Base-by-base conservation (phyloP, 805 yeast species). In the Metschnikowia borealis region DNA sequence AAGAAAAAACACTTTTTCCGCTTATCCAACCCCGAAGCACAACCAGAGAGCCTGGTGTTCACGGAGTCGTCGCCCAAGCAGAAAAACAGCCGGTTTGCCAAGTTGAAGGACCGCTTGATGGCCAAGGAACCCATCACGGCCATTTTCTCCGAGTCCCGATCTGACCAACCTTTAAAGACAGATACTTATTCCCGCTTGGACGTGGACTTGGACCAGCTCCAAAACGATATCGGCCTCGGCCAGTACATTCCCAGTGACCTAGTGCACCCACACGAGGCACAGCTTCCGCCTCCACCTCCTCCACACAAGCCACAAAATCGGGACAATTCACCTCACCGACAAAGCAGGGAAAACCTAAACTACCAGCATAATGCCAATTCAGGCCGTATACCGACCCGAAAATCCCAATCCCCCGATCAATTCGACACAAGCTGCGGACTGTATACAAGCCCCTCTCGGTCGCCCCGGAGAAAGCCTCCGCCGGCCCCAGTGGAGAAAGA, bases 71-170 rank as follows among this genome's bases (percentile, higher is more conserved):
- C 59, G 6, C 44, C 59, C 32, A 57, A 56, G 38, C 66, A 63
- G 47, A 62, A 61, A 39, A 52, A 56, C n/a, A 50, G 62, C 17
- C 68, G 65, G 37, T 63, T 72, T 47, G 55, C 59, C 45, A 68
- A 67, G 56, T 54, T 73, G 43, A 70, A 63, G 49, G 55, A 51
- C 35, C 68, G 64, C 53, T 67, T 73, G 49, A 63, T 62, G 46
- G 57, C 67, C 20, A 69, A 65, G 54, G 75, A 73, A 43, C 68
- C 73, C 15, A 63, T 69, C 38, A 54, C 65, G 5, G 50, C 57
- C 6, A 46, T 67, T 7, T 67, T 44, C 40, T 15, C 33, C 34
- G 36, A 29, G 26, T 14, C 36, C 14, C 45, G 36, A 6, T 13
- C 37, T 3, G n/a, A 20, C 3, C 5, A 29, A 37, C 31, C 38